Base-by-base conservation (phyloP, 2,329 filamentous ascomycete species). In the Helicocarpus griseus region DNA sequence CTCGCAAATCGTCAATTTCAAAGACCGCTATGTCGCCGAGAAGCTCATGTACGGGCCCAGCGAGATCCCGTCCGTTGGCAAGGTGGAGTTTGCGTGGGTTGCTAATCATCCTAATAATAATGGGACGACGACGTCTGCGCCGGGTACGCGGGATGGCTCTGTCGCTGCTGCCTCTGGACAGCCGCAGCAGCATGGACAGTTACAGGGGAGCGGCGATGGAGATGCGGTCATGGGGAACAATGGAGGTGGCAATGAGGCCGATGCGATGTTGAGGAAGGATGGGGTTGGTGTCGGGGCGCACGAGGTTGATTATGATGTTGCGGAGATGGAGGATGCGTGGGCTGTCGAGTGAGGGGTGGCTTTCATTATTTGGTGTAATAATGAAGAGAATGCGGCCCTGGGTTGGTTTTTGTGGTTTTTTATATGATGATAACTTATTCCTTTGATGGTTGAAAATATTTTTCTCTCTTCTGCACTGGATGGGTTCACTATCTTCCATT, bases 11-110 rank as follows among this genome's bases (percentile, higher is more conserved):
- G 64, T 75, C 35, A 63, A 69, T 2, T 75, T 75, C 60, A 74
- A 74, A 56, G 72, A 75, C 53, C 69, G 73, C 46, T 73, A 69
- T 56, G 69, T 77, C 45, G 80, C 77, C 4, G 79, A 83, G 59
- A 75, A 72, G 55, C 77, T 79, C 56, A 71, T 78, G 61, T 71
- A 72, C 53, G 66, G 73, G 7, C 60, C 71, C 0, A 63, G 66
- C 52, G 63, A 69, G 4, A 77, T 81, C 45, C 76, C 77, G 1
- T 69, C 72, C 2, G 68, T 80, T 5, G 77, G 77, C 26, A 73
- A 76, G 40, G 69, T 80, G 24, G 75, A 81, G 44, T 65, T 81
- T 39, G 66, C 70, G 2, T 83, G 80, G 80, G 65, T 77, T n/a
- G 63, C 71, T 33, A 70, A 70, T 26, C 9, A 21, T 14, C 14